Evolutionary conservation across 305 asterid species (phyloP), one percentile per base, ranked within the genome.

Genomic region (Fraxinus velutina): DNA sequence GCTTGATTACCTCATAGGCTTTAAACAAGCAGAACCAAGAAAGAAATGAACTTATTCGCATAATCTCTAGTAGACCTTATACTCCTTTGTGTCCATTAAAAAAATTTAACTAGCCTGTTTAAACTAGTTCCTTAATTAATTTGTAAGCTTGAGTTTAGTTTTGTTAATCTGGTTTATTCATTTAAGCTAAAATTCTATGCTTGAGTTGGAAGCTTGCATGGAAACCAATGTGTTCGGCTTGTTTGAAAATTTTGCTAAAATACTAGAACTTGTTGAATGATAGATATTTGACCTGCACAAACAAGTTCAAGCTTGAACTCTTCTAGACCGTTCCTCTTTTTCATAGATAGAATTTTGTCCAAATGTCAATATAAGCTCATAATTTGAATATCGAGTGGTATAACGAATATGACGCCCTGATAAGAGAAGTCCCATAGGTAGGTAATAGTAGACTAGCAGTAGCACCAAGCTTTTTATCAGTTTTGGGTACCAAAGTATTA

Each of bases 301-400:
- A 76, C n/a, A 37, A 57, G 32, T 78, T 42, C 29, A 27, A 78
- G 76, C 82, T 64, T 37, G 76, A 64, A 22, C 76, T 78, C 42
- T 64, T 29, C 75, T 66, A 34, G 21, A 37, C 44, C 4, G 2
- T 29, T 52, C 32, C 22, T 50, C 36, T 22, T 64, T 70, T 19
- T 30, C 75, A 29, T 30, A 15, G 75, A 70, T 5, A 13, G 21
- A 27, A 70, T 30, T 30, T 70, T 70, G 42, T 70, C 75, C 3
- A 70, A 30, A 3, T 30, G 42, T 29, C 21, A 70, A 29, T 68
- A 4, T 68, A 68, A 29, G 6, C 42, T 70, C 42, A 30, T 70
- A 29, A 30, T 30, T 30, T 70, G 75, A 70, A 70, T 70, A 70
- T 70, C 75, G 15, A 12, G 73, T 66, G 36, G 36, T 10, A 30